Evolutionary conservation across 208 protist genomes (phyloP).

Genomic region (Entamoeba invadens): DNA sequence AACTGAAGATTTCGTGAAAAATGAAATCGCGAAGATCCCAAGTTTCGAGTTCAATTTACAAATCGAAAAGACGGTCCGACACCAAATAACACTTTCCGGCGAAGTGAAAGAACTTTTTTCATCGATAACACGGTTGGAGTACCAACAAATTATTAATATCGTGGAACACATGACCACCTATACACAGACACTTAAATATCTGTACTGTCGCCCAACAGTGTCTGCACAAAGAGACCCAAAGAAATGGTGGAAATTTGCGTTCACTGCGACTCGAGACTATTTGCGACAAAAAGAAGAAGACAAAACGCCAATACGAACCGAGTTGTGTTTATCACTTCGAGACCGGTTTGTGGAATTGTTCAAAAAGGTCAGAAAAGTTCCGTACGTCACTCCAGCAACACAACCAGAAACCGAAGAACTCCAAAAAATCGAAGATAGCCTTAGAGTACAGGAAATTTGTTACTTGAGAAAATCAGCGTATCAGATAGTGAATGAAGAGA

Average conservation of each 20-base stretch:
- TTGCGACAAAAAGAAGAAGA: neutral
- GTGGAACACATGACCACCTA: neutral
- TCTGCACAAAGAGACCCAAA: neutral
- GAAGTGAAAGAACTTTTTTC: neutral
- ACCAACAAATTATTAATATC: neutral
- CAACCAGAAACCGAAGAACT: neutral
- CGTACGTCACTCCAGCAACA: neutral
- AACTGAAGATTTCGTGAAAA: neutral
- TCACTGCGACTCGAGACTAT: neutral
- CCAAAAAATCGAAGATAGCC: neutral
- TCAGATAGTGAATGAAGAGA: neutral
- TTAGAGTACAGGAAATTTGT: neutral
- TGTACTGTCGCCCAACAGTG: neutral
- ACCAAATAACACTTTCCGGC: neutral
- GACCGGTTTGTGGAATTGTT: neutral
- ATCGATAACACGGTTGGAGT: neutral
- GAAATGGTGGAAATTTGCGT: neutral
- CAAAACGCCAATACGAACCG: neutral
- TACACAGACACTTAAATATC: neutral
- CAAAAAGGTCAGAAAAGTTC: neutral
- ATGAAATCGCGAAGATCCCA: neutral
- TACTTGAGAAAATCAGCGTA: neutral
- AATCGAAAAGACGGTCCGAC: neutral
- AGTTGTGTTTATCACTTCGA: neutral
- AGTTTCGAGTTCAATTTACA: neutral